Conservation (phyloP, 257 asterid genomes). For the Parsonsia alboflavescens region DNA sequence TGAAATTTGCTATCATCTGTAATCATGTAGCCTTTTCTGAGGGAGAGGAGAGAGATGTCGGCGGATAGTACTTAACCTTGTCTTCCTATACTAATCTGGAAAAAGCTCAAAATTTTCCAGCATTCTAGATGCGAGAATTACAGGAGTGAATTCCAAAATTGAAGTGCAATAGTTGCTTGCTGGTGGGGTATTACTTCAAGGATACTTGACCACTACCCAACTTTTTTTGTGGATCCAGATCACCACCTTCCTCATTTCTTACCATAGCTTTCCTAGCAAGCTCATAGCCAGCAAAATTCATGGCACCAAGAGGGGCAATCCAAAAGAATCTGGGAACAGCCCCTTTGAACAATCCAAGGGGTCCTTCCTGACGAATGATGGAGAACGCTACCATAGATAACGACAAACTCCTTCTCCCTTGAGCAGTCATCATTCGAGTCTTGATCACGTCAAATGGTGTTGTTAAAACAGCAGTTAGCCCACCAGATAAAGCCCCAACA, state of each 20-base stretch:
- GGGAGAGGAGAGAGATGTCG: constrained; percentile 16
- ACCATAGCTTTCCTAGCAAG: constrained; percentile 70
- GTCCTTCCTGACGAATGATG: constrained; percentile 58
- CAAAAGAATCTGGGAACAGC: constrained; percentile 82
- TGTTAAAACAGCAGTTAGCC: constrained; percentile 67
- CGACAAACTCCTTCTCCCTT: constrained; percentile 40
- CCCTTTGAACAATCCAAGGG: constrained; percentile 69
- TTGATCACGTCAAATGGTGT: constrained; percentile 82
- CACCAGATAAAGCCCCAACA: constrained; percentile 84
- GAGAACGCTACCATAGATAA: constrained; percentile 45
- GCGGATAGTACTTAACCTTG: constrained; percentile 17
- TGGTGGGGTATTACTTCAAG: neutral
- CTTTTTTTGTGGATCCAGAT: constrained; percentile 21
- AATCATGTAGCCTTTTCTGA: neutral
- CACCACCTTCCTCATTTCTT: constrained; percentile 43
- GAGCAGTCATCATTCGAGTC: constrained; percentile 76
- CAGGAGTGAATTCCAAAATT: constrained; percentile 1
- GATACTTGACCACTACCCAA: constrained; percentile 1
- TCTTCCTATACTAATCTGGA: constrained; percentile 9
- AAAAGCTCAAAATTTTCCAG: constrained; percentile 22
- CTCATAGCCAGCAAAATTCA: constrained; percentile 85
- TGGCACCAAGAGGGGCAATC: constrained; percentile 88
- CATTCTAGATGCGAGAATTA: constrained; percentile 8
- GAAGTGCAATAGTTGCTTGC: neutral
- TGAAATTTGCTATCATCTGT: neutral